A percentile compares a stretch with the other conserved stretches of the same genome.
phyloP scores from a whole-genome alignment of 176 grass and related monocot genomes.

The Pontederia paniculata region DNA sequence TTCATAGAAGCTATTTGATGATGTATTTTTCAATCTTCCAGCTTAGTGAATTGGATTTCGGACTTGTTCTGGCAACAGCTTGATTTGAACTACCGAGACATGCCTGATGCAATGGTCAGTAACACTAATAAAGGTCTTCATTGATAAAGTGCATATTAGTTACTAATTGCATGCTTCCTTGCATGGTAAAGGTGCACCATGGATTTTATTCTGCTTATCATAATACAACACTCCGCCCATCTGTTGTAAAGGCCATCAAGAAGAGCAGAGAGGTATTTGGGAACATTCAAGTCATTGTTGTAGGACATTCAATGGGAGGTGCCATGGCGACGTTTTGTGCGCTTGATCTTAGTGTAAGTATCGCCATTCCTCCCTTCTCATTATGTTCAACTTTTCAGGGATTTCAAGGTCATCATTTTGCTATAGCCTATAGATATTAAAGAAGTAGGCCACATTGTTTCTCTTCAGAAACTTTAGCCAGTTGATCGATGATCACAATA shows the following conservation, averaged over 20 bases:
- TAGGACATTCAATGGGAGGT: slow-evolving; percentile 17
- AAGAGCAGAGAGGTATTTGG: slow-evolving; percentile 7
- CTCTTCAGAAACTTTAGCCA: too few species aligned
- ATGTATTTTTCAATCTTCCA: slow-evolving; percentile 21
- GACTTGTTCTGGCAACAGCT: slow-evolving; percentile 90
- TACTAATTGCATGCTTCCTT: neutral
- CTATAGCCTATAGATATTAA: neutral
- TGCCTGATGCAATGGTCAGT: slow-evolving; percentile 42
- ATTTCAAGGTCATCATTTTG: neutral
- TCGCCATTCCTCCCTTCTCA: neutral
- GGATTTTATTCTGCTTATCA: slow-evolving; percentile 22
- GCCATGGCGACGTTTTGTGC: slow-evolving; percentile 22
- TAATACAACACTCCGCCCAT: slow-evolving; percentile 10
- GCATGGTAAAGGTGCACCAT: slow-evolving; percentile 11
- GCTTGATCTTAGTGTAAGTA: slow-evolving; percentile 15
- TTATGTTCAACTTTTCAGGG: too few species aligned
- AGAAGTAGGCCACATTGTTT: neutral
- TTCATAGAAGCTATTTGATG: neutral
- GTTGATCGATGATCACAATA: too few species aligned
- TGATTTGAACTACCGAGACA: slow-evolving; percentile 75
- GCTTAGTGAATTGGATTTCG: slow-evolving; percentile 74
- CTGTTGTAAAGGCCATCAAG: slow-evolving; percentile 1
- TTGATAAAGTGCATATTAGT: neutral
- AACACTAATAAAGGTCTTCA: neutral
- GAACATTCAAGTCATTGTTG: slow-evolving; percentile 11